Conservation (phyloP, 176 grass and related monocot genomes). For the Juncus inflexus region DNA sequence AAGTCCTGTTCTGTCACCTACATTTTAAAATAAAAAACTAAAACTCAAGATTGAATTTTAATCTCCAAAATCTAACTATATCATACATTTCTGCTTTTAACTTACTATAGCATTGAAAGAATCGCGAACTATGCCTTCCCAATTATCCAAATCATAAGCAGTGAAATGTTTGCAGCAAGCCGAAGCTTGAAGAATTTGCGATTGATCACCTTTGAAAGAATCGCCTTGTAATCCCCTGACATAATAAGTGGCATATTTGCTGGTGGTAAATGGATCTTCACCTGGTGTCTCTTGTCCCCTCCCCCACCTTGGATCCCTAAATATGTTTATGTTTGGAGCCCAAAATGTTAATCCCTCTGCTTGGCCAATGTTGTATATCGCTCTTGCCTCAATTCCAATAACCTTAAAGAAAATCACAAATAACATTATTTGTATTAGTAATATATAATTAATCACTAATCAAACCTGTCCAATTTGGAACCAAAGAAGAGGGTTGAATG, state of each 20-base stretch:
- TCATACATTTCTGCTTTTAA: not conserved
- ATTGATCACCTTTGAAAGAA: constrained; percentile 34
- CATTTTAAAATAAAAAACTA: not conserved
- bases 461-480: constrained; percentile 88
- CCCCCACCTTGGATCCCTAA: constrained; percentile 86
- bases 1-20: constrained; percentile 82
- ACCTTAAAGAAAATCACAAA: constrained; percentile 33
- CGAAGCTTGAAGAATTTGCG: constrained; percentile 58
- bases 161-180: constrained; percentile 99
- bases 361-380: constrained; percentile 80
- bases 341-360: constrained; percentile 90
- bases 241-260: constrained; percentile 82
- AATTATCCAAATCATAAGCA: constrained; percentile 89
- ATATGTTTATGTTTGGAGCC: constrained; percentile 94
- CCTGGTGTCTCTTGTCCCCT: constrained; percentile 93
- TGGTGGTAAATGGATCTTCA: constrained; percentile 76
- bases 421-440: too few relatives aligned
- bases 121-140: constrained; percentile 60
- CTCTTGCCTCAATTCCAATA: constrained; percentile 72
- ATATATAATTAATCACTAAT: not conserved
- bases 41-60: not conserved
- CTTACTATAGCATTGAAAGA: constrained; percentile 64
- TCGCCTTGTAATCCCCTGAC: constrained; percentile 89
- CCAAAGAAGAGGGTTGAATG: constrained; percentile 82
- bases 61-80: not conserved